These are phyloP conservation scores for Saccharomycopsis javanensis DNA, from an alignment of 805 yeast species.

Conservation along the genomic window DNA sequence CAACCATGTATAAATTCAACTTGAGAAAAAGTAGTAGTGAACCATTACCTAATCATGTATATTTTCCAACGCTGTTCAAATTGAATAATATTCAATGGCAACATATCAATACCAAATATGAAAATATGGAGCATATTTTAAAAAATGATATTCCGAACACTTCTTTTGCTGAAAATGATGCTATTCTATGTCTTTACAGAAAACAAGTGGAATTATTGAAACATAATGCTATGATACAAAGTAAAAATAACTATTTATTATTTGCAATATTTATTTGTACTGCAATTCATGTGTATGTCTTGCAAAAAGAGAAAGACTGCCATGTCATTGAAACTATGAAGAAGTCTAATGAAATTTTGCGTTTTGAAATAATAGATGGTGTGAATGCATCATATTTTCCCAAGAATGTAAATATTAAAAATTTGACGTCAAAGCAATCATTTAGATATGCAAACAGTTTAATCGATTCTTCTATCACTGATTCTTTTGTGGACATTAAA, in stretches of 20 bases:
- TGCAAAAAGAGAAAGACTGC: neutral
- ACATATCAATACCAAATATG: neutral
- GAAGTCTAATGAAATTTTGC: neutral
- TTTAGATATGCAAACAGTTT: neutral
- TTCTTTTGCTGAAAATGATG: neutral
- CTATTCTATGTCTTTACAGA: neutral
- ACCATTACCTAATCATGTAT: constrained; percentile 7
- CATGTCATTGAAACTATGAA: neutral
- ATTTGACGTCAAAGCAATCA: neutral
- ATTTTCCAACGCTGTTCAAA: constrained; percentile 3
- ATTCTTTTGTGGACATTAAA: neutral
- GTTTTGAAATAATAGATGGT: neutral
- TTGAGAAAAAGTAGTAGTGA: constrained; percentile 4
- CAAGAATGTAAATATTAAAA: neutral
- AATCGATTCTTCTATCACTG: neutral
- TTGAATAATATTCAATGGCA: neutral
- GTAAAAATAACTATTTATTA: neutral
- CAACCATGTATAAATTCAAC: constrained; percentile 10
- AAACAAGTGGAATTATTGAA: neutral
- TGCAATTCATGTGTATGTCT: neutral
- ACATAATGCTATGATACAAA: neutral
- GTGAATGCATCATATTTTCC: neutral
- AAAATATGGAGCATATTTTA: neutral
- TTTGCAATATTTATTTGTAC: neutral
- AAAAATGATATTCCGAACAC: neutral